phyloP scores from a whole-genome alignment of 257 asterid species.

The Ocimum tenuiflorum region DNA sequence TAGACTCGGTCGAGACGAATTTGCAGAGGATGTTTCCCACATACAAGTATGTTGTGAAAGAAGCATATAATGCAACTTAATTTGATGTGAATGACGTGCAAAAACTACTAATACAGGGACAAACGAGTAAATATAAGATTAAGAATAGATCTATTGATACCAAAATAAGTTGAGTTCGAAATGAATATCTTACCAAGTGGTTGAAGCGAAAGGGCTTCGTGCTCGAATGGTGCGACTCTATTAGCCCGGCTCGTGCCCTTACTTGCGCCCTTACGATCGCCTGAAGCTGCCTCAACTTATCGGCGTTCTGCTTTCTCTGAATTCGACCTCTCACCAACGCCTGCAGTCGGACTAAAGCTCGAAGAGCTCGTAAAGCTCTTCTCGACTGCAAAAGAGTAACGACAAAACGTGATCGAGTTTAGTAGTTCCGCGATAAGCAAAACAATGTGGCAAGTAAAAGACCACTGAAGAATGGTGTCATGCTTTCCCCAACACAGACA shows the following conservation, averaged over 20 bases:
- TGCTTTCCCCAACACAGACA: conserved; percentile 18
- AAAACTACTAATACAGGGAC: too few relatives aligned
- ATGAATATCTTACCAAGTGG: conserved; percentile 31
- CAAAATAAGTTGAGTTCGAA: neutral
- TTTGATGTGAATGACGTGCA: too few relatives aligned
- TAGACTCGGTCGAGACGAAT: too few relatives aligned
- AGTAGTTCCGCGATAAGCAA: too few relatives aligned
- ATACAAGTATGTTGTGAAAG: too few relatives aligned
- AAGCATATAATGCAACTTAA: too few relatives aligned
- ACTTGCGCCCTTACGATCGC: conserved; percentile 47
- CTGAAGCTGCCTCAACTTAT: conserved; percentile 33
- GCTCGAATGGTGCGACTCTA: conserved; percentile 35
- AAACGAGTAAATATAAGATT: too few relatives aligned
- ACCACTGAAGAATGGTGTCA: too few relatives aligned
- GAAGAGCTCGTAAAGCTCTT: conserved; percentile 69
- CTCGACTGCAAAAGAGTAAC: conserved; percentile 39
- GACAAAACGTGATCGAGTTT: too few relatives aligned
- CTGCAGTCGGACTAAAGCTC: conserved; percentile 68
- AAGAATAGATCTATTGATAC: too few relatives aligned
- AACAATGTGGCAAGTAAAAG: too few relatives aligned
- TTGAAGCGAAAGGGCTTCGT: conserved; percentile 33
- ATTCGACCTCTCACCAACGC: conserved; percentile 68
- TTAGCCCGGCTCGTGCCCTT: conserved; percentile 29
- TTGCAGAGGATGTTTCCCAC: too few relatives aligned
- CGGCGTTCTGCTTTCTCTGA: conserved; percentile 45